Evolutionary conservation across 2,329 filamentous ascomycete species (phyloP), one percentile per base, ranked within the genome.

Genomic region (Penicillium occitanis): DNA sequence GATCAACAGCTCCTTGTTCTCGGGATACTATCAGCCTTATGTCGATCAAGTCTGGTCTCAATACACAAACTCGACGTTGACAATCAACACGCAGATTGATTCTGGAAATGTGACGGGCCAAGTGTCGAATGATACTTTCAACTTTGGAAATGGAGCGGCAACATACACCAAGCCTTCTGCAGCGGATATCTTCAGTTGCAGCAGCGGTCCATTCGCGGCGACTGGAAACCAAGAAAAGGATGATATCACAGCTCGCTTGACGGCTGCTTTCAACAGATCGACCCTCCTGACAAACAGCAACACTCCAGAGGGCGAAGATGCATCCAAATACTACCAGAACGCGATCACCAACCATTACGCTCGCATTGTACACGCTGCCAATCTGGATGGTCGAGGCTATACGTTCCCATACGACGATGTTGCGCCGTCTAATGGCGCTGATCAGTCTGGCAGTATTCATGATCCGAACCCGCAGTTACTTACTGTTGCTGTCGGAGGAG

Each of bases 351-450:
- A 91, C 76, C 88, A 91, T 75, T 91, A 89, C 74, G 80, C 87
- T 58, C 82, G 88, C 65, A 84, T 91, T 69, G 85, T 88, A 67
- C 89, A 91, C 76, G 83, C 81, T 67, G 80, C 82, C 44, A 87
- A 85, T 70, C 72, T 86, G 42, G 86, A 88, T 73, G 81, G 85
- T 8, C 81, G 82, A 59, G 89, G 89, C 8, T 91, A 91, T 77
- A 87, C 88, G 0, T 91, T 91, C 70, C 87, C 89, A 0, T 91
- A 91, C 73, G 89, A 91, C 72, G 89, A 91, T 75, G 89, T 91
- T 10, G 82, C 81, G 25, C 80, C 86, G 3, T 77, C 76, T n/a
- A 78, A 79, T 50, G 85, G 83, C 1, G 72, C 75, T 3, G 87
- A 90, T 73, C 87, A 89, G 77, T 86, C 86, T 22, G 89, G 89